Evolutionary conservation across 1,284 basidiomycete species (phyloP).

Genomic region (Boletus mariae): DNA sequence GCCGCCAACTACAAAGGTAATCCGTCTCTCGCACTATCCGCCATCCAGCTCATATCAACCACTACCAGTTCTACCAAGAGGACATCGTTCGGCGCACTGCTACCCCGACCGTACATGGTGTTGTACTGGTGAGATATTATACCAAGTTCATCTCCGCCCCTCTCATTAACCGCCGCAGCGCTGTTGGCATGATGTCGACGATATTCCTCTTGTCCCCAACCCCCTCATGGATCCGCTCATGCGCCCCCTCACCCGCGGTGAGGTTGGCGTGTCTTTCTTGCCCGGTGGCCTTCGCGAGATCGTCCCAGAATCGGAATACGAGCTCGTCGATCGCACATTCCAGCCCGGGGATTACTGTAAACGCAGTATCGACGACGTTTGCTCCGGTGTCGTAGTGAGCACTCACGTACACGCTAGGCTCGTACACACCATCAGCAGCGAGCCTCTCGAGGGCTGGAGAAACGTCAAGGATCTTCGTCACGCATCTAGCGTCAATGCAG

Average conservation of each 20-base stretch:
- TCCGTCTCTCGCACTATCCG: not conserved
- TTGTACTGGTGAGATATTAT: slow-evolving; percentile 25
- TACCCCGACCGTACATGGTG: slow-evolving; percentile 34
- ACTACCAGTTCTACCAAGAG: slow-evolving; percentile 66
- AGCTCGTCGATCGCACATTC: slow-evolving; percentile 78
- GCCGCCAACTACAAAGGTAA: slow-evolving; percentile 26
- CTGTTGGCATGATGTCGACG: slow-evolving; percentile 81
- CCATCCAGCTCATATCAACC: not conserved
- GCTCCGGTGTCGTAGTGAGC: slow-evolving; percentile 73
- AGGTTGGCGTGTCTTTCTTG: slow-evolving; percentile 80
- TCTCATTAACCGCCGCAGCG: slow-evolving; percentile 42
- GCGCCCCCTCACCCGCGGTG: slow-evolving; percentile 71
- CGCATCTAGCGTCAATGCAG: slow-evolving; percentile 61
- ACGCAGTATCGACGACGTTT: slow-evolving; percentile 65
- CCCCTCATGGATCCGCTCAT: slow-evolving; percentile 64
- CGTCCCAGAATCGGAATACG: slow-evolving; percentile 63
- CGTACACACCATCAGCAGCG: slow-evolving; percentile 71
- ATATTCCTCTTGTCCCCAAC: slow-evolving; percentile 43
- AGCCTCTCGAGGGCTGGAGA: slow-evolving; percentile 62
- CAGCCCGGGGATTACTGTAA: slow-evolving; percentile 85
- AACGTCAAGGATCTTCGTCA: slow-evolving; percentile 58
- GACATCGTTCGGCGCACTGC: slow-evolving; percentile 61
- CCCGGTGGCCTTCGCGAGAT: slow-evolving; percentile 62
- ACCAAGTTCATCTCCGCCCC: not conserved
- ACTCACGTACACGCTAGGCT: slow-evolving; percentile 63